These are phyloP conservation scores for Apiotrichum domesticum DNA, from an alignment of 1,284 basidiomycete species.

Conservation along the genomic window DNA sequence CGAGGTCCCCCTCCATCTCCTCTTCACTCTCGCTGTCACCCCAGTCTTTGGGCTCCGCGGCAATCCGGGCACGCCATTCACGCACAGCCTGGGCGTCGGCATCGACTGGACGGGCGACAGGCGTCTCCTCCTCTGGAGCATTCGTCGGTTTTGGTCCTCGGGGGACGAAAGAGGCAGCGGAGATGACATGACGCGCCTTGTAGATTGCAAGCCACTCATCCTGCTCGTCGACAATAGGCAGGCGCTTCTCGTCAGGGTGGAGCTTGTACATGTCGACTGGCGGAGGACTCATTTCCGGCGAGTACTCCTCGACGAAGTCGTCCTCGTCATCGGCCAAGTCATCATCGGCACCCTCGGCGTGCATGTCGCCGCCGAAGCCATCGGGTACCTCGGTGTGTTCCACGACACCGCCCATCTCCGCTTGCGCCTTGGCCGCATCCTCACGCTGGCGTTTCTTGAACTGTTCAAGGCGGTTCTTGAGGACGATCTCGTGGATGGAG, in stretches of 20 bases:
- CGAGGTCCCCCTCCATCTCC: conserved; percentile 63
- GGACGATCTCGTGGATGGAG: conserved; percentile 87
- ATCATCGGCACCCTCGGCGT: conserved; percentile 49
- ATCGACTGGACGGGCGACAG: not conserved
- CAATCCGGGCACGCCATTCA: conserved; percentile 62
- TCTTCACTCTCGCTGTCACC: conserved; percentile 60
- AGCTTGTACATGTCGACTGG: conserved; percentile 65
- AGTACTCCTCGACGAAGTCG: conserved; percentile 61
- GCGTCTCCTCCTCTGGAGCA: not conserved
- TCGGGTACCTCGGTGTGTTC: conserved; percentile 39
- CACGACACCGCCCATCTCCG: conserved; percentile 75
- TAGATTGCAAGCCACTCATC: conserved; percentile 56
- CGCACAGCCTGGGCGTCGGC: conserved; percentile 73
- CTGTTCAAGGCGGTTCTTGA: conserved; percentile 90
- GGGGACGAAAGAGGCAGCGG: conserved; percentile 77
- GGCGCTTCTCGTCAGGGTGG: conserved; percentile 66
- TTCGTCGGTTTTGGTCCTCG: not conserved
- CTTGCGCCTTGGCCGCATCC: conserved; percentile 84
- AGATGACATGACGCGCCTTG: conserved; percentile 62
- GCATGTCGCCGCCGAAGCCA: conserved; percentile 47
- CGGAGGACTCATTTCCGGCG: conserved; percentile 72
- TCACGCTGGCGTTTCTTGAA: conserved; percentile 90
- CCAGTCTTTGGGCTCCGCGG: conserved; percentile 30
- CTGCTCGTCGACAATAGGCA: conserved; percentile 64
- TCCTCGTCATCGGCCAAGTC: conserved; percentile 46